These are phyloP conservation scores for Ustilago esculenta DNA, from an alignment of 1,284 basidiomycete species.

Conservation along the genomic window DNA sequence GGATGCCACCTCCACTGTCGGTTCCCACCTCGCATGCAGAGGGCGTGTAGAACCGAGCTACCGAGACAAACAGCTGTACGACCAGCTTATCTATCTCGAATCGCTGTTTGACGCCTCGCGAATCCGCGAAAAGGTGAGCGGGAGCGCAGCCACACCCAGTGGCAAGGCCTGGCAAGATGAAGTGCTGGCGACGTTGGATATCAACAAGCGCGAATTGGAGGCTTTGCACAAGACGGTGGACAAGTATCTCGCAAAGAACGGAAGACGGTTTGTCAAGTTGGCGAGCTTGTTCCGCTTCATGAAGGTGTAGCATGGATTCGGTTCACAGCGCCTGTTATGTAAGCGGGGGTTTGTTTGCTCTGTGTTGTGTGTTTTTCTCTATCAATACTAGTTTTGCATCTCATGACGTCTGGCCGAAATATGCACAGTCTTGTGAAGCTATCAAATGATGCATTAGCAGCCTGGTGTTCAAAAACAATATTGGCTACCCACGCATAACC, in stretches of 20 bases:
- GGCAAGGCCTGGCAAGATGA: slow-evolving; percentile 39
- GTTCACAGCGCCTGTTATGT: too few relatives aligned
- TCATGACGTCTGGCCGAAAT: too few relatives aligned
- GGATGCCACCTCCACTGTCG: slow-evolving; percentile 13
- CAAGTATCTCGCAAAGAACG: slow-evolving; percentile 59
- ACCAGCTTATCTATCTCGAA: slow-evolving; percentile 61
- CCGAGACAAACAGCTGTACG: slow-evolving; percentile 63
- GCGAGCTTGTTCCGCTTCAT: slow-evolving; percentile 58
- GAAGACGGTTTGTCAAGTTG: slow-evolving; percentile 60
- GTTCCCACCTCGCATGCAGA: slow-evolving; percentile 38
- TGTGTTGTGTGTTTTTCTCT: too few relatives aligned
- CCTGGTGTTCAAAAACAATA: too few relatives aligned
- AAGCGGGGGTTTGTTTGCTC: too few relatives aligned
- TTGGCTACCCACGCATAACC: too few relatives aligned
- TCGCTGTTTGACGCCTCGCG: slow-evolving; percentile 52
- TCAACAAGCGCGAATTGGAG: slow-evolving; percentile 31
- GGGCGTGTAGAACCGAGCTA: slow-evolving; percentile 49
- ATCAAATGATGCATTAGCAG: too few relatives aligned
- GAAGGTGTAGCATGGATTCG: slow-evolving; percentile 42
- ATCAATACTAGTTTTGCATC: too few relatives aligned
- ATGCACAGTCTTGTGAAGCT: too few relatives aligned
- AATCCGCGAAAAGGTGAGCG: slow-evolving; percentile 18
- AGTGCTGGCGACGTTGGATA: slow-evolving; percentile 33
- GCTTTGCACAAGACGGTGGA: slow-evolving; percentile 44
- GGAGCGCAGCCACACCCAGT: neutral